Base-by-base conservation (phyloP, 345 rosid genomes). In the Xanthoceras sorbifolium region DNA sequence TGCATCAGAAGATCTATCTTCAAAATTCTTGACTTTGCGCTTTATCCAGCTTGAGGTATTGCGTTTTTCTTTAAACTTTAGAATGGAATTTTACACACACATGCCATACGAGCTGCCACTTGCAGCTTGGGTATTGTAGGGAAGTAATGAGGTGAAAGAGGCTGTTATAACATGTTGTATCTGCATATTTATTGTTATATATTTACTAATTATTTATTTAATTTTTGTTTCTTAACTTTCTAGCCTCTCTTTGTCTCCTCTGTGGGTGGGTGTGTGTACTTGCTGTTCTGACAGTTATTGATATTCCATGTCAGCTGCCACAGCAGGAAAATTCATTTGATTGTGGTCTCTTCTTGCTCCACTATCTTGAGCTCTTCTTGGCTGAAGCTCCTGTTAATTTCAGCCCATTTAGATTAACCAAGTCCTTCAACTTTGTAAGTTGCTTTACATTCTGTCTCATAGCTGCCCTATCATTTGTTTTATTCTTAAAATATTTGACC, bases 271-370 rank as follows among this genome's bases (percentile, higher is more conserved):
- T 73, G 76, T 77, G 12, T 48, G 28, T 64, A 31, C 25, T 48
- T 61, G 17, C 23, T 76, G 54, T 76, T 70, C 82, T 88, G 83
- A 90, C 79, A 20, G 74, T 71, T 68, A 46, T 69, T 71, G 64
- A 64, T 76, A 76, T 77, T 78, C 74, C 82, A 36, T 84, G 28
- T 72, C 90, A 96, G 99, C 86, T 96, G 81, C 99, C 99, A 40
- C 99, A 96, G 87, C 99, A 96, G 84, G 98, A 96, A 77, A 96
- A 96, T 83, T 92, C 91, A 50, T 96, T 79, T 86, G 99, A 96
- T 79, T 96, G 99, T 48, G 98, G 99, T 72, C 85, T 96, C 71
- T 96, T 96, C 86, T 90, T 96, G 84, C 94, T 96, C 28, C 99
- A 96, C 80, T 93, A 93, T 84, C 85, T 93, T 77, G 99, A 96